These are phyloP conservation scores for Curvularia sp. DNA, from an alignment of 2,329 filamentous ascomycete species.

Conservation along the genomic window DNA sequence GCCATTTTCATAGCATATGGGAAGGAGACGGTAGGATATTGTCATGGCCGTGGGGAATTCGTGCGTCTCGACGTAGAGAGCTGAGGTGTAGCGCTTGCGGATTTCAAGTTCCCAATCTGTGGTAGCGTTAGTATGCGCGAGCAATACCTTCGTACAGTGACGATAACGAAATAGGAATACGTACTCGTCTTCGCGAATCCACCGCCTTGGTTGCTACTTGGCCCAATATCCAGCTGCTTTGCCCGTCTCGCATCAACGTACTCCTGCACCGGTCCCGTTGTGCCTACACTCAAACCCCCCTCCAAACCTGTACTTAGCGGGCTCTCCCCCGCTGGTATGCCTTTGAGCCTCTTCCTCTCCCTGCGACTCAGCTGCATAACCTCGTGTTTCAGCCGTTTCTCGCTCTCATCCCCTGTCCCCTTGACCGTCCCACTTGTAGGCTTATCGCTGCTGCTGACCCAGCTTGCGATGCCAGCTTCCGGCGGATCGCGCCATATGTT, in stretches of 20 bases:
- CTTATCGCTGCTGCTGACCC: constrained; percentile 76
- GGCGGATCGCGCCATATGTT: constrained; percentile 67
- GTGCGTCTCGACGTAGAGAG: constrained; percentile 66
- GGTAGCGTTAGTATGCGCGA: constrained; percentile 13
- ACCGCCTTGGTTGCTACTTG: constrained; percentile 69
- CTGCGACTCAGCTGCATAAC: constrained; percentile 67
- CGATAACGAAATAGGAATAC: constrained; percentile 40
- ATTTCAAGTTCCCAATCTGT: constrained; percentile 69
- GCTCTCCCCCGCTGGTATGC: constrained; percentile 54
- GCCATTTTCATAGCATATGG: constrained; percentile 71
- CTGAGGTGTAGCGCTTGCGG: constrained; percentile 68
- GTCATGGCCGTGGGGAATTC: constrained; percentile 67
- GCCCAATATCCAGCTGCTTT: constrained; percentile 66
- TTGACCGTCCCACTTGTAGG: constrained; percentile 73
- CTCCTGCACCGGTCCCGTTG: constrained; percentile 35
- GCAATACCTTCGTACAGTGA: neutral
- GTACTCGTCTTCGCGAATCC: constrained; percentile 81
- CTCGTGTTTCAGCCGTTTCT: constrained; percentile 69
- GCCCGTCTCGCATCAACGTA: constrained; percentile 49
- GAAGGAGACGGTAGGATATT: constrained; percentile 66
- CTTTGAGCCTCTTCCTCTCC: constrained; percentile 66
- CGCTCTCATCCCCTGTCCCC: constrained; percentile 64
- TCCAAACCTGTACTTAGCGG: constrained; percentile 12
- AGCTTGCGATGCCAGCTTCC: constrained; percentile 67
- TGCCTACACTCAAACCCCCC: constrained; percentile 20